These are phyloP conservation scores for Cucurbita ficifolia DNA, from an alignment of 306 rosid species.

Conservation along the genomic window DNA sequence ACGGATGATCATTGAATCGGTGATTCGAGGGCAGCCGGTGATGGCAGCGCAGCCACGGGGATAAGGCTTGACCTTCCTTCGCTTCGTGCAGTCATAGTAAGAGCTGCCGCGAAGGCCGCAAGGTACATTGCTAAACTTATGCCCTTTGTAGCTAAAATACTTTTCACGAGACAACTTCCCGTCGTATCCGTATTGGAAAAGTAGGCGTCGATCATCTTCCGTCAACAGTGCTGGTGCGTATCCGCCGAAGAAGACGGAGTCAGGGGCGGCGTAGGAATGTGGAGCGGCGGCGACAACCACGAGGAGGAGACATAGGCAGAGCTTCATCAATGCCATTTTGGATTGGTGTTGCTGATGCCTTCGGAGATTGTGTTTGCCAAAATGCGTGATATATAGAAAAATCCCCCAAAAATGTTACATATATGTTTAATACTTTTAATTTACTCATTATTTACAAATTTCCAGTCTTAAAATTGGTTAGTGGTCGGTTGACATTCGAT, in stretches of 20 bases:
- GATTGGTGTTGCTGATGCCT: not conserved
- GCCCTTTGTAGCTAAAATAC: not conserved
- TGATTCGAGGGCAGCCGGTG: not conserved
- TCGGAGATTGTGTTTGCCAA: too few relatives aligned
- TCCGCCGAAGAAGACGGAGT: not conserved
- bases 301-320: not conserved
- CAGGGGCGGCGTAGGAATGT: not conserved
- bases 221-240: not conserved
- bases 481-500: too few relatives aligned
- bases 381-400: too few relatives aligned
- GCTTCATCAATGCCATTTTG: not conserved
- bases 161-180: not conserved
- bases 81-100: not conserved
- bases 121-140: not conserved
- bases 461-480: too few relatives aligned
- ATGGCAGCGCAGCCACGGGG: not conserved
- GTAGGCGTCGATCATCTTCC: not conserved
- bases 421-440: too few relatives aligned
- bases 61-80: not conserved
- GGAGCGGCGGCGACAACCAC: not conserved
- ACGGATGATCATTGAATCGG: not conserved
- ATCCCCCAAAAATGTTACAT: too few relatives aligned
- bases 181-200: not conserved
- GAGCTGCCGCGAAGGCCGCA: not conserved
- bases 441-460: too few relatives aligned